Percentiles rank a stretch among this genome's conserved stretches.
These are phyloP conservation scores for Capsicum chinense DNA, from an alignment of 257 asterid species.

Conservation along the genomic window DNA sequence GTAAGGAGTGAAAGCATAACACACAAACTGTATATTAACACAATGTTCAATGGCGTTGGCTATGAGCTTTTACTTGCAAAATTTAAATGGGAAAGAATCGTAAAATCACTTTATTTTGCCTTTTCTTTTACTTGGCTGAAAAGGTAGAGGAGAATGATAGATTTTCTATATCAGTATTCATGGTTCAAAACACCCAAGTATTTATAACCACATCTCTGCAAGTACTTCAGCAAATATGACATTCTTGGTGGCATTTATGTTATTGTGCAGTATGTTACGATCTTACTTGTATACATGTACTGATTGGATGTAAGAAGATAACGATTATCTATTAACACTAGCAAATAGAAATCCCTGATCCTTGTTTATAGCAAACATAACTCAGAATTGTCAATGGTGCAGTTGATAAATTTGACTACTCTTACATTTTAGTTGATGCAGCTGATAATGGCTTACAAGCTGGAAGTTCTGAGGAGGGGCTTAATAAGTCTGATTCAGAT, in stretches of 20 bases:
- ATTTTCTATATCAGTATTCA: not conserved
- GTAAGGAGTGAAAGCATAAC: not conserved
- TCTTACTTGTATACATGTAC: not conserved
- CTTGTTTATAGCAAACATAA: not conserved
- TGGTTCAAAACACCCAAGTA: not conserved
- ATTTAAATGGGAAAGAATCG: not conserved
- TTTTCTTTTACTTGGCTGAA: not conserved
- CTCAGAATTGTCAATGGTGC: not conserved
- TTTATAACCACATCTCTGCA: not conserved
- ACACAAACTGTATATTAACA: not conserved
- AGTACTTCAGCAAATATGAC: not conserved
- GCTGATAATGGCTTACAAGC: slow-evolving; percentile 36
- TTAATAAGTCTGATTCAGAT: slow-evolving; percentile 37
- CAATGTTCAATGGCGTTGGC: not conserved
- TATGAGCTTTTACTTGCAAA: slow-evolving; percentile 3
- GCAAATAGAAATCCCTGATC: not conserved
- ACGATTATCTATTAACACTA: not conserved
- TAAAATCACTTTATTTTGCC: not conserved
- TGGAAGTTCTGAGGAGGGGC: slow-evolving; percentile 33
- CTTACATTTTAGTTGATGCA: slow-evolving; percentile 26
- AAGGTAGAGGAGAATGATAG: not conserved
- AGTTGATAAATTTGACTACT: not conserved
- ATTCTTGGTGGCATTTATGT: not conserved
- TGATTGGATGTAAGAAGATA: not conserved
- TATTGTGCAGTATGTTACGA: not conserved